These are phyloP conservation scores for Leishmania aethiopica DNA, from an alignment of 208 protist species.

Conservation along the genomic window DNA sequence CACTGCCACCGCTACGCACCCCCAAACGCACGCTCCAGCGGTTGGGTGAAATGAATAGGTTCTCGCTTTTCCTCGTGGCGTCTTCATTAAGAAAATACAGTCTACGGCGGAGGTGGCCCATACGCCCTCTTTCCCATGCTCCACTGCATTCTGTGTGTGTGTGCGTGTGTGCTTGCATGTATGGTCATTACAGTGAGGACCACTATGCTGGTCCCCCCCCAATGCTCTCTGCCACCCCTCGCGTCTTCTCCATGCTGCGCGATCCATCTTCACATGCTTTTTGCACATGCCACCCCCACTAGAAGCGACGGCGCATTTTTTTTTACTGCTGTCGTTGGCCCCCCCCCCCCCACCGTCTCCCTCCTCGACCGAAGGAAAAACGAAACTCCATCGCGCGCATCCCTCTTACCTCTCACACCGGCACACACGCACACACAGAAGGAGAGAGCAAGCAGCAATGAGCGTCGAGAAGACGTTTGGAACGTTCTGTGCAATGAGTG, in stretches of 20 bases:
- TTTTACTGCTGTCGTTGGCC: background rate
- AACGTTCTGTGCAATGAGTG: slow-evolving; percentile 41
- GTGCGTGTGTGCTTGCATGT: background rate
- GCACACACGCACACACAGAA: background rate
- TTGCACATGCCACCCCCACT: background rate
- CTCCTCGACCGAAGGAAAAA: background rate
- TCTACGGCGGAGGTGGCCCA: background rate
- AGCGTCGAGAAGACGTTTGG: slow-evolving; percentile 37
- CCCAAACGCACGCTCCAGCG: background rate
- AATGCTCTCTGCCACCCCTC: background rate
- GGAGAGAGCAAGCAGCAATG: background rate
- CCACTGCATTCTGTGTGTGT: background rate
- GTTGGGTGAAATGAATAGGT: background rate
- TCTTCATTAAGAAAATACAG: background rate
- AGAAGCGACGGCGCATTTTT: background rate
- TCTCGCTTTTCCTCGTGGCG: background rate
- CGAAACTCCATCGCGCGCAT: too few species aligned
- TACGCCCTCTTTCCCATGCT: background rate
- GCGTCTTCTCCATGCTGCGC: background rate
- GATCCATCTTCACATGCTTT: background rate
- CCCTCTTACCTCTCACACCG: too few species aligned
- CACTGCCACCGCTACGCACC: background rate
- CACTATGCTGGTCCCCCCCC: background rate
- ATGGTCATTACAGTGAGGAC: background rate
- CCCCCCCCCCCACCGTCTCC: background rate